A percentile compares a stretch with the other conserved stretches of the same genome.
Conservation (phyloP, 306 rosid genomes). For the Citrullus colocynthis region DNA sequence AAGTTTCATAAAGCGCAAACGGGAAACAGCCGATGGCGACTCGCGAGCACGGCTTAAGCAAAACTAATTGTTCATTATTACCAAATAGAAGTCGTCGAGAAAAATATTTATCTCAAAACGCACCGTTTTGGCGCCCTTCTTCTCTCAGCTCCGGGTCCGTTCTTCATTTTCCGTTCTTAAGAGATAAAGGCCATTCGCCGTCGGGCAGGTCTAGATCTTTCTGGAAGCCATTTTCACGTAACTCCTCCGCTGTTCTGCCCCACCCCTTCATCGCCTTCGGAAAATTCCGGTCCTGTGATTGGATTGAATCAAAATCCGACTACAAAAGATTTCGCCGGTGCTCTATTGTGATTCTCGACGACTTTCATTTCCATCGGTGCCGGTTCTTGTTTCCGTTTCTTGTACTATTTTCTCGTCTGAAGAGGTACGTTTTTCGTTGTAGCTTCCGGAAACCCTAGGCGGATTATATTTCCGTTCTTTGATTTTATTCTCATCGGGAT, state of each 20-base stretch:
- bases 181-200: background rate
- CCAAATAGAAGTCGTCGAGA: background rate
- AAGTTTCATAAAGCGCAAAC: background rate
- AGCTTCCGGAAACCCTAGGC: background rate
- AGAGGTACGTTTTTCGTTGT: background rate
- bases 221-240: background rate
- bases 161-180: background rate
- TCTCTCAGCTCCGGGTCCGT: background rate
- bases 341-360: background rate
- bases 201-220: background rate
- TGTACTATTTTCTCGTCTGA: background rate
- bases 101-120: background rate
- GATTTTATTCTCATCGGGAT: background rate
- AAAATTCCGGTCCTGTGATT: background rate
- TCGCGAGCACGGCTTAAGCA: background rate
- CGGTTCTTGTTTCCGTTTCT: background rate
- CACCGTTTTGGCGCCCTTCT: background rate
- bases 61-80: background rate
- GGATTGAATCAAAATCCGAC: background rate
- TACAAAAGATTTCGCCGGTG: background rate
- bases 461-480: background rate
- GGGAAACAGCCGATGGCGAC: background rate
- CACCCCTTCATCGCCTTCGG: background rate
- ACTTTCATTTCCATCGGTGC: background rate
- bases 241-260: background rate